These are phyloP conservation scores for Diaporthe ilicicola DNA, from an alignment of 2,329 filamentous ascomycete species.

Conservation along the genomic window DNA sequence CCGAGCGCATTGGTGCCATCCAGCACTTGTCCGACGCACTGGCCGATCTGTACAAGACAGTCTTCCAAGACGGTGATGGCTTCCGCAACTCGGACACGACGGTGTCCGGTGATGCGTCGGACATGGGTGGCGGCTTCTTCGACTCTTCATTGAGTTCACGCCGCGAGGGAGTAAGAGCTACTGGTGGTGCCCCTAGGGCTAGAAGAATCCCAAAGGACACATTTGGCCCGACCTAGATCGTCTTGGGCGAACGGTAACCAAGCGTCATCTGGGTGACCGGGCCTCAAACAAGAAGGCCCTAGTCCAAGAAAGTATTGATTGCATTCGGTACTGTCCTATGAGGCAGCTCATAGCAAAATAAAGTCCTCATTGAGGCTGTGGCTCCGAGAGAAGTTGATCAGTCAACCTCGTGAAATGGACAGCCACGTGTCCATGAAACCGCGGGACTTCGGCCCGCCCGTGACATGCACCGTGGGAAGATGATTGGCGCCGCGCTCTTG, in stretches of 20 bases:
- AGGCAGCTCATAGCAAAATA: background rate
- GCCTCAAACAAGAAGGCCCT: background rate
- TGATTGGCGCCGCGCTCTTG: background rate
- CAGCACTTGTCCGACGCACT: constrained; percentile 77
- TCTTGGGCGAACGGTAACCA: background rate
- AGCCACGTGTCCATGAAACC: background rate
- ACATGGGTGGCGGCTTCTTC: constrained; percentile 24
- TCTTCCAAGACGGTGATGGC: constrained; percentile 82
- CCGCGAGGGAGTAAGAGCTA: background rate
- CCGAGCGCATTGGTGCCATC: constrained; percentile 77
- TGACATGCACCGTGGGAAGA: background rate
- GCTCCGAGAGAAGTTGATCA: background rate
- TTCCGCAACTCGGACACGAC: constrained; percentile 52
- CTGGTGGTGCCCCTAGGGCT: background rate
- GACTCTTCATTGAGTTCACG: background rate
- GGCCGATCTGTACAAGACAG: constrained; percentile 71
- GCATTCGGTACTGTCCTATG: background rate
- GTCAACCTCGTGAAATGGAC: constrained; percentile 10
- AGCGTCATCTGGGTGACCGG: background rate
- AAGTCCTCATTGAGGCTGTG: background rate
- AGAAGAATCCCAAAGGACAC: constrained; percentile 14
- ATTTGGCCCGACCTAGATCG: background rate
- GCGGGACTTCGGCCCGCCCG: background rate
- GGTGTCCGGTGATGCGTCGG: constrained; percentile 31
- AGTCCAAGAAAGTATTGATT: background rate